Base-by-base conservation (phyloP, 352 stramenopile species). In the Pythium biforme region DNA sequence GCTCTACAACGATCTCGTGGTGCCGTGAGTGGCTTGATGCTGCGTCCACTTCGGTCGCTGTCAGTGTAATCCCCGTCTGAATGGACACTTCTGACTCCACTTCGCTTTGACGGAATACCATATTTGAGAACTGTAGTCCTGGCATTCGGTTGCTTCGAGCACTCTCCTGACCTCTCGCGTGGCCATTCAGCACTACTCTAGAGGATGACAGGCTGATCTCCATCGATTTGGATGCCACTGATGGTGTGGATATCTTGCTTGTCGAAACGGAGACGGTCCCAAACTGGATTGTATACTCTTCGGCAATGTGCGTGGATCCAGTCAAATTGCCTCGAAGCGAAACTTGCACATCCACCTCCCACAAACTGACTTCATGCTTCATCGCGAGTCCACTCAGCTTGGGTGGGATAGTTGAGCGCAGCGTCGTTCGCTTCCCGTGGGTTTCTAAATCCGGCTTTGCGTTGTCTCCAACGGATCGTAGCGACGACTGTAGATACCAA, bases 1-100 rank as follows among this genome's bases (percentile, higher is more conserved):
- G 69, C 31, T 87, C 72, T 7, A 22, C 2, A 17, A 68, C 9
- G 23, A 53, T 47, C 6, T 52, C 22, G 10, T 54, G 33, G 41
- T 70, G 64, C 1, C 22, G 56, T 7, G 26, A 43, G 52, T 70
- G 57, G 31, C 45, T 62, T 14, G 48, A 48, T 15, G 49, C 33
- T 3, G 61, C 7, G 19, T 70, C 51, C 2, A 45, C 55, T 5
- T 70, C 64, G 9, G 56, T 45, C 19, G 49, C 46, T 6, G 37
- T 39, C 9, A 65, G 26, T 25, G n/a, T 26, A 46, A 66, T 37
- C 9, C 27, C 25, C n/a, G 59, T 17, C 10, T 63, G 41, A 31
- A 40, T 8, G 0, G n/a, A 22, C n/a, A 43, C 56, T 15, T 61
- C 29, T 1, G 53, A 40, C 20, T 58, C 56, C 1, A 49, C 23